Base-by-base conservation (phyloP, 495 filamentous ascomycete species). In the Schizothecium vesticola region DNA sequence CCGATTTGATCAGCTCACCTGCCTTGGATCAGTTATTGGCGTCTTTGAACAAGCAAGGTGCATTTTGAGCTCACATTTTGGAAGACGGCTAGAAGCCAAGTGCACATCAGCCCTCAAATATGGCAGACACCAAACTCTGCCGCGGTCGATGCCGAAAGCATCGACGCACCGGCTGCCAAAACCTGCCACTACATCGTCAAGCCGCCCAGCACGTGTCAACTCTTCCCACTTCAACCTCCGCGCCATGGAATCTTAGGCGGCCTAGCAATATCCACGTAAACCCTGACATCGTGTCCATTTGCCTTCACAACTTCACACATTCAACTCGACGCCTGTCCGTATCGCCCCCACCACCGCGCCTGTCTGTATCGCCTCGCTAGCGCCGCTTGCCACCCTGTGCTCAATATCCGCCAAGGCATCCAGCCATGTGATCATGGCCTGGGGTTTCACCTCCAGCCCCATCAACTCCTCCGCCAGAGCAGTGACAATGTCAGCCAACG, bases 381-480 rank as follows among this genome's bases (percentile, higher is more conserved):
- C 96, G 16, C 95, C 95, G 23, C 92, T 91, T 65, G 93, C 91
- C 7, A 99, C 81, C 64, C 95, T 83, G 80, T 92, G 95, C 80
- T 99, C 95, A 29, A 98, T 88, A 70, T 97, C 94, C 0, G 94
- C 93, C 59, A 99, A 79, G 3, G 93, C 92, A 66, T 97, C 92
- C 63, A 98, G 79, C 95, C 95, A 99, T 12, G 88, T 86, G 56
- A 97, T 90, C 80, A 95, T 89, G 25, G 90, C 94, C 78, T 96
- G 89, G 4, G 89, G 84, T 43, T 93, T 93, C 8, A 97, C 96
- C 73, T 96, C 92, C 58, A 96, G 76, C 77, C 88, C 89, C 33
- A 86, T 84, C 66, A 99, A 75, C 78, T 97, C 90, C 67, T 97
- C 94, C 1, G 88, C 86, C 31, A 98, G 73, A 3, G 92, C 88